Conservation (phyloP, 23 red algal genomes). For the Porphyridium purpureum region DNA sequence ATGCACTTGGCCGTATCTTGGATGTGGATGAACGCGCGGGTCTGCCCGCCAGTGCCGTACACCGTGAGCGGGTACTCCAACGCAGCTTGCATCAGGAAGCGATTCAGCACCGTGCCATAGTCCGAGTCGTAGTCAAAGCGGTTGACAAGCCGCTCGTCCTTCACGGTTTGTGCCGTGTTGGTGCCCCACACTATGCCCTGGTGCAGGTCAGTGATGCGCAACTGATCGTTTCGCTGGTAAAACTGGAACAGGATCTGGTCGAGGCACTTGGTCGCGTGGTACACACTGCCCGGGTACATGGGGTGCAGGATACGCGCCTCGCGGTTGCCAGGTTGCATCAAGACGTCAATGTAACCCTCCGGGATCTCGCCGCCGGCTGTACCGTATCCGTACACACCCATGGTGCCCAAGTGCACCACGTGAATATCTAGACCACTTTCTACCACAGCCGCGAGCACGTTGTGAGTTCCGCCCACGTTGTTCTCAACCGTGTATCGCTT, state of each 20-base stretch:
- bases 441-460: constrained; percentile 77
- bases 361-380: constrained; percentile 84
- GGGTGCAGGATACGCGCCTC: constrained; percentile 71
- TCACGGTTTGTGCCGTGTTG: constrained; percentile 57
- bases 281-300: constrained; percentile 76
- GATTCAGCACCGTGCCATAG: constrained; percentile 96
- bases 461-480: constrained; percentile 89
- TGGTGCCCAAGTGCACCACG: constrained; percentile 95
- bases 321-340: constrained; percentile 59
- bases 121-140: constrained; percentile 96
- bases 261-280: constrained; percentile 92
- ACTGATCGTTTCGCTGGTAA: constrained; percentile 76
- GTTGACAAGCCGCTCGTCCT: constrained; percentile 90
- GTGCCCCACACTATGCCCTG: constrained; percentile 99
- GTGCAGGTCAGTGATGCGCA: constrained; percentile 94
- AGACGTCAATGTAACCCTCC: constrained; percentile 97
- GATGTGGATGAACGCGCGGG: constrained; percentile 97
- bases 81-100: constrained; percentile 96
- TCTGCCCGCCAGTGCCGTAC: constrained; percentile 99
- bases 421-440: constrained; percentile 67
- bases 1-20: constrained; percentile 88
- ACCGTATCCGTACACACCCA: constrained; percentile 99
- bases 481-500: constrained; percentile 97
- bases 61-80: constrained; percentile 80
- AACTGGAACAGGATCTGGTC: constrained; percentile 97